These are phyloP conservation scores for Pichia insulana DNA, from an alignment of 805 yeast species.

Conservation along the genomic window DNA sequence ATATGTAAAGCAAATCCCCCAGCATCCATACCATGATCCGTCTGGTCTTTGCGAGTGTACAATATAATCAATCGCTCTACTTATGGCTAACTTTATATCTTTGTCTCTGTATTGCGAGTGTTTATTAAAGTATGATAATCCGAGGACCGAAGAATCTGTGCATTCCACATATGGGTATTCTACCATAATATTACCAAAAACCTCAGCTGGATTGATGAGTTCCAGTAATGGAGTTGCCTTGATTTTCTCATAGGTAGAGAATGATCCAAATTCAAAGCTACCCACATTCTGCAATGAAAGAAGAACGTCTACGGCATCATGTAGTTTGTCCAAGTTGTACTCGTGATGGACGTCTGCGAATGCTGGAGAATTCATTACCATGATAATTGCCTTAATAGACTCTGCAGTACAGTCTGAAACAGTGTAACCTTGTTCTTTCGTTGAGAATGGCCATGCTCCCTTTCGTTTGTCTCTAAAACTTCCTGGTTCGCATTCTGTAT, in stretches of 20 bases:
- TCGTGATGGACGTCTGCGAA: conserved; percentile 32
- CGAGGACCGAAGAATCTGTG: conserved; percentile 89
- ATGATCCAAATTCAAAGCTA: conserved; percentile 77
- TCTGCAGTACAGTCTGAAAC: conserved; percentile 98
- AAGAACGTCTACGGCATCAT: conserved; percentile 68
- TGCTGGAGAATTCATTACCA: conserved; percentile 66
- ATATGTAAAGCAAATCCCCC: conserved; percentile 96
- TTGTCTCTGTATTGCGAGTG: conserved; percentile 54
- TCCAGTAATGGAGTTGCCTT: conserved; percentile 76
- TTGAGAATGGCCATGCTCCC: conserved; percentile 96
- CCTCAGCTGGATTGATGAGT: conserved; percentile 88
- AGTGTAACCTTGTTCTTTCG: conserved; percentile 91
- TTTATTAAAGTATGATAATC: conserved; percentile 68
- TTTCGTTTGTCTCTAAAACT: conserved; percentile 73
- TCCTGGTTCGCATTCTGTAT: conserved; percentile 65
- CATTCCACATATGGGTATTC: conserved; percentile 98
- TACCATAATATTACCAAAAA: conserved; percentile 95
- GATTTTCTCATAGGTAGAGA: conserved; percentile 83
- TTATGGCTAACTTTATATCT: conserved; percentile 63
- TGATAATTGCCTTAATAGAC: conserved; percentile 83
- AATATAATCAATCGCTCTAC: conserved; percentile 67
- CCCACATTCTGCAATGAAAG: conserved; percentile 72
- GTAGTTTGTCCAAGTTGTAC: conserved; percentile 45
- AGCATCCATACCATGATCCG: conserved; percentile 97
- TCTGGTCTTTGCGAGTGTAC: conserved; percentile 58